These are phyloP conservation scores for Glarea lozoyensis DNA, from an alignment of 495 filamentous ascomycete species.

Conservation along the genomic window DNA sequence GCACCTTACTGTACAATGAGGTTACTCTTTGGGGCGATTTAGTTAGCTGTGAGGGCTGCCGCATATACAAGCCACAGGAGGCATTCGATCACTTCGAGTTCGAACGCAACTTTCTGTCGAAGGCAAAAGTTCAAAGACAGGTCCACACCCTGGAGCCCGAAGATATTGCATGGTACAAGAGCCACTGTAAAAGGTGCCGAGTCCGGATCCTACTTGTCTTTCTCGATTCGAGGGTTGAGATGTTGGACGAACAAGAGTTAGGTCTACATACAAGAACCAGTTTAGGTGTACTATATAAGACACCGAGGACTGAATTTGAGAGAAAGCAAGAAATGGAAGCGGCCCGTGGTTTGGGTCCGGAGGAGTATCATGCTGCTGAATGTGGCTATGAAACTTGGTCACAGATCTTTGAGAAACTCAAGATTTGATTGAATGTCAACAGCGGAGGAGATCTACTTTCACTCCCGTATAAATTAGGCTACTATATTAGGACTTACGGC, in stretches of 20 bases:
- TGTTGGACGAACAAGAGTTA: constrained; percentile 1
- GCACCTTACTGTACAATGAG: constrained; percentile 4
- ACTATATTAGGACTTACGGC: too few species aligned
- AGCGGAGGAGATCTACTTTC: too few species aligned
- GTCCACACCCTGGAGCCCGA: not conserved
- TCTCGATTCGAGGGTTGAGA: constrained; percentile 1
- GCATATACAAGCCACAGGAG: constrained; percentile 4
- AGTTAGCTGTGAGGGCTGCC: constrained; percentile 4
- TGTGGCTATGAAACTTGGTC: constrained; percentile 1
- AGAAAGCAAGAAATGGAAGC: not conserved
- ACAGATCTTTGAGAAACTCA: constrained; percentile 3
- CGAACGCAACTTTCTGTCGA: not conserved
- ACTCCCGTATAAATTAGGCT: too few species aligned
- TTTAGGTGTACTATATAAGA: not conserved
- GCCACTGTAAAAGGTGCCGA: constrained; percentile 8
- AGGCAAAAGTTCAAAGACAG: not conserved
- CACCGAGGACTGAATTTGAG: not conserved
- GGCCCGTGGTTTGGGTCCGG: not conserved
- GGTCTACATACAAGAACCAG: constrained; percentile 3
- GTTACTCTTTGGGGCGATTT: constrained; percentile 7
- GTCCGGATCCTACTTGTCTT: constrained; percentile 1
- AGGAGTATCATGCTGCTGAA: not conserved
- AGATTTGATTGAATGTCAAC: constrained; percentile 1
- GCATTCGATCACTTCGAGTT: constrained; percentile 1
- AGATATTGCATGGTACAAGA: constrained; percentile 1